Conservation (phyloP, 2,329 filamentous ascomycete genomes). For the Teratosphaeria pseudoeucalypti region DNA sequence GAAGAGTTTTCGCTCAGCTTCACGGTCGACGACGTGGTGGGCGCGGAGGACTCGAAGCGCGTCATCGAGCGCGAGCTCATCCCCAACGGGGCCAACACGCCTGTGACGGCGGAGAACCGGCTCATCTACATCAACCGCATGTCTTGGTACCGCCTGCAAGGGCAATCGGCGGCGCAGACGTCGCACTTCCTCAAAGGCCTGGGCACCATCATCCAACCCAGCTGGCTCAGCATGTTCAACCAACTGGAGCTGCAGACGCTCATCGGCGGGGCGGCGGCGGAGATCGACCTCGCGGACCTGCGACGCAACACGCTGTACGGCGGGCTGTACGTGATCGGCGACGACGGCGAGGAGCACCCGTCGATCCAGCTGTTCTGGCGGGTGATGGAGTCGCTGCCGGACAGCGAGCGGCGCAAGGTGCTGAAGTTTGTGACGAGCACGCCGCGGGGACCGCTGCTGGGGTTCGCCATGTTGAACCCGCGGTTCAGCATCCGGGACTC, state of each 20-base stretch:
- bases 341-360: slow-evolving; percentile 76
- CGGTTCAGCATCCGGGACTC: slow-evolving; percentile 83
- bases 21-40: slow-evolving; percentile 65
- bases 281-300: slow-evolving; percentile 80
- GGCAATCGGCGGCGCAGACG: slow-evolving; percentile 72
- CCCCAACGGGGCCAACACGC: slow-evolving; percentile 61
- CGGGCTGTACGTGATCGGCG: slow-evolving; percentile 80
- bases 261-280: slow-evolving; percentile 68
- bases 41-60: slow-evolving; percentile 33
- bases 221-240: slow-evolving; percentile 98
- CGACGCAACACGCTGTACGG: slow-evolving; percentile 76
- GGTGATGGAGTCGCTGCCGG: slow-evolving; percentile 66
- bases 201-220: slow-evolving; percentile 75
- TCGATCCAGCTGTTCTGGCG: slow-evolving; percentile 85
- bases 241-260: slow-evolving; percentile 88
- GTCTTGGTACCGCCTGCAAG: slow-evolving; percentile 72
- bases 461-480: slow-evolving; percentile 77
- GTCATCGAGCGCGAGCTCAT: slow-evolving; percentile 67
- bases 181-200: slow-evolving; percentile 80
- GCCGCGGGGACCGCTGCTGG: slow-evolving; percentile 76
- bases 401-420: slow-evolving; percentile 70
- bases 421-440: slow-evolving; percentile 95
- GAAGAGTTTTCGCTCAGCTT: slow-evolving; percentile 77
- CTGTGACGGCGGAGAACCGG: slow-evolving; percentile 85
- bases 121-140: slow-evolving; percentile 92